Base-by-base conservation (phyloP, 192 early-diverging fungal genomes). In the Coemansia sp. region DNA sequence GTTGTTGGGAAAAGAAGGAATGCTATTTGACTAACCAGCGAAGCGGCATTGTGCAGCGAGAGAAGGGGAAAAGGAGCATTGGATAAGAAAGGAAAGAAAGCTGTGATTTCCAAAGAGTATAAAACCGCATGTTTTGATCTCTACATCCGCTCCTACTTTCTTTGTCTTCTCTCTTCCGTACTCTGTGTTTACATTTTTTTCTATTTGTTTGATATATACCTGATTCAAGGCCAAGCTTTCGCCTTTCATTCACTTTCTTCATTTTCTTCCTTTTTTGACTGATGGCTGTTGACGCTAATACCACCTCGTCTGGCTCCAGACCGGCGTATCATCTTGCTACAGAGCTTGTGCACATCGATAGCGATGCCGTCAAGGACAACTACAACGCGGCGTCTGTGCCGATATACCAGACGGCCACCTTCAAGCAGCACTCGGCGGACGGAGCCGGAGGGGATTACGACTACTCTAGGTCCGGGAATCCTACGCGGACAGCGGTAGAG, bases 371-470 rank as follows among this genome's bases (percentile, higher is more conserved):
- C 47, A 84, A 82, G 65, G 95, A 98, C 74, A 87, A 83, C 56
- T 95, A 98, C 84, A 89, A 92, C 78, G 85, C 95, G 10, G 84
- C 90, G 22, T 93, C 91, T 7, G 87, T 94, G 48, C 96, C 96
- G n/a, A 93, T 98, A 64, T 98, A 98, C 84, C 95, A 97, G 64
- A 91, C 95, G 0, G 96, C 96, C 13, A 98, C 96, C 0, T 98
- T 98, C 81, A 97, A 95, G 81, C 94, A 96, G 73, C 71, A 68
- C n/a, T 72, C 81, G 20, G 92, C 90, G 6, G 84, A 83, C 19
- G 91, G 89, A 39, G 87, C 86, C 64, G 95, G 93, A 14, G 65
- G 71, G 39, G 91, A 94, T 55, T 98, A 92, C 69, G 96, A 98
- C 82, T 98, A 98, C 74, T 88, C 92, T 45, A 85, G 96, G 49